Base-by-base conservation (phyloP, 148 eudicot genomes). In the Cornus kousa region DNA sequence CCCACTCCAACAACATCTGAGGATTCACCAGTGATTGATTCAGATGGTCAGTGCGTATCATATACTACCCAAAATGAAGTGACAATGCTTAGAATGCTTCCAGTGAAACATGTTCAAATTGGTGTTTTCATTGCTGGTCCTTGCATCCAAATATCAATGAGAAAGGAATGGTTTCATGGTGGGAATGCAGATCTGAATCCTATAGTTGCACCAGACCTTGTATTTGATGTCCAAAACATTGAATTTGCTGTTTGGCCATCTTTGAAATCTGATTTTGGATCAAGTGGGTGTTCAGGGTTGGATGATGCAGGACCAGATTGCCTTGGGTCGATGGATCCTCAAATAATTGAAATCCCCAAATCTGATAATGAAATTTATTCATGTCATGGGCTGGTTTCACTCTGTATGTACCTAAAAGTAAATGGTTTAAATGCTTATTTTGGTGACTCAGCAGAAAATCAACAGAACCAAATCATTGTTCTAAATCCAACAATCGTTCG, bases 121-220 rank as follows among this genome's bases (percentile, higher is more conserved):
- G 92, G 86, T 80, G 88, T 79, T n/a, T 69, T 88, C 71, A 82
- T 94, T 75, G 85, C 87, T 74, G 99, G 98, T 68, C 94, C 93
- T 74, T 83, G 68, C 39, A 62, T 92, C 81, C 83, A 76, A 46
- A 35, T 94, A 53, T 88, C 91, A 67, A 31, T 87, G 80, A 78
- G 79, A 72, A 86, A 86, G 70, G 88, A 87, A 79, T 83, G 81
- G 55, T 60, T 79, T 62, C 28, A 70, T 78, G 82, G 71, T 50
- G 76, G 50, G 71, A 16, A 65, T 73, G 24, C 72, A 37, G 82
- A 86, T 71, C 40, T 37, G 48, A 76, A 72, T 74, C 77, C 69
- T 60, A 40, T 43, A 55, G 24, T 76, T 83, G 70, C 70, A 76
- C 73, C 78, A 71, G 88, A 83, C 72, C 74, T 92, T 68, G 82